Percentiles rank a stretch among this genome's conserved stretches.
phyloP scores from a whole-genome alignment of 1,284 basidiomycete species.

The Ceratobasidium sp. region DNA sequence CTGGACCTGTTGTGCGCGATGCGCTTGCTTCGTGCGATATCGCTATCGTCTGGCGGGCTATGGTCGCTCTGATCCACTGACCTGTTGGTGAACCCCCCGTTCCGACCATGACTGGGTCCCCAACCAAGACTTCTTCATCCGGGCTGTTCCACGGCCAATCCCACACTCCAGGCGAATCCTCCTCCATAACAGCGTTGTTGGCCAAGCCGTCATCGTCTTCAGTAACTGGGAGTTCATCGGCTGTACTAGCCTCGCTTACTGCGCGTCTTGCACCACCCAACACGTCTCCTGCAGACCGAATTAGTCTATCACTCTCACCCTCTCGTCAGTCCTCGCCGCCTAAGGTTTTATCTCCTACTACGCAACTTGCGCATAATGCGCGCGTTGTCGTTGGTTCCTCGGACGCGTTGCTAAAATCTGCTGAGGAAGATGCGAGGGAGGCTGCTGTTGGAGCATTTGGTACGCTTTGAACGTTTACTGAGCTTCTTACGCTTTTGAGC shows the following conservation, averaged over 20 bases:
- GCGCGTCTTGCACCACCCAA: conserved; percentile 59
- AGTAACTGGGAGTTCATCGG: conserved; percentile 50
- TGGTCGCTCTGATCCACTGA: conserved; percentile 74
- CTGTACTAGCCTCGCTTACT: conserved; percentile 14
- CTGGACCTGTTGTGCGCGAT: conserved; percentile 64
- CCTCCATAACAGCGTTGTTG: background rate
- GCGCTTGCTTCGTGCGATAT: conserved; percentile 74
- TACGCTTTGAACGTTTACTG: conserved; percentile 60
- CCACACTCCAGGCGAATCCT: conserved; percentile 10
- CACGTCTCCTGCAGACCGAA: conserved; percentile 68
- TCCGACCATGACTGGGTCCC: background rate
- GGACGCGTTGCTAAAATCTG: conserved; percentile 68
- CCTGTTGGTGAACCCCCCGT: conserved; percentile 50
- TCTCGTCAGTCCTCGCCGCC: conserved; percentile 72
- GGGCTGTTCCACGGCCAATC: conserved; percentile 40
- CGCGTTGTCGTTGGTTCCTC: conserved; percentile 55
- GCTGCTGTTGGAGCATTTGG: conserved; percentile 80
- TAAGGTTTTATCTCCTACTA: background rate
- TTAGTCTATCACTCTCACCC: conserved; percentile 62
- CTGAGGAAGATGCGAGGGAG: conserved; percentile 66
- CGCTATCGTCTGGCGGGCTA: conserved; percentile 73
- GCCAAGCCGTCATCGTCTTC: background rate
- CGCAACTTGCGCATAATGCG: conserved; percentile 26
- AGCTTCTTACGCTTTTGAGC: conserved; percentile 53
- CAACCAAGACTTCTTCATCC: conserved; percentile 33